Conservation (phyloP, 345 rosid genomes). For the Raphanus raphanistrum region DNA sequence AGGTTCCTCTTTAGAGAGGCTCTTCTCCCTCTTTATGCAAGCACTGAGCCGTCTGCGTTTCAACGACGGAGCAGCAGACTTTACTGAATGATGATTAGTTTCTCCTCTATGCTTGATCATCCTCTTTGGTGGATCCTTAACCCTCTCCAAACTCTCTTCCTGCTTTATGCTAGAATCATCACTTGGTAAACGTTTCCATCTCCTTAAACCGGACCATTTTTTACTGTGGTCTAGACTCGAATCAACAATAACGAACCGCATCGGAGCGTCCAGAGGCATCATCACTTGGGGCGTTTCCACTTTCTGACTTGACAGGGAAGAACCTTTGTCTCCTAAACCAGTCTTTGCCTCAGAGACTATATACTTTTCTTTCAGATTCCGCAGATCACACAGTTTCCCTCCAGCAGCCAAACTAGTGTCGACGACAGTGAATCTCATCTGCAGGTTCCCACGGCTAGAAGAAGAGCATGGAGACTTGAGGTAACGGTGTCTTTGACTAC, state of each 20-base stretch:
- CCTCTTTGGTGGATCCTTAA: slow-evolving; percentile 41
- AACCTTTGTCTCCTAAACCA: slow-evolving; percentile 28
- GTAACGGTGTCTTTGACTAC: slow-evolving; percentile 42
- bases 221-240: slow-evolving; percentile 52
- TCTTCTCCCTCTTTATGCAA: slow-evolving; percentile 48
- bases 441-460: slow-evolving; percentile 35
- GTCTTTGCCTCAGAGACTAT: slow-evolving; percentile 37
- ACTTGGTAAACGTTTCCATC: slow-evolving; percentile 46
- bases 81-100: slow-evolving; percentile 34
- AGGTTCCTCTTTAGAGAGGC: slow-evolving; percentile 29
- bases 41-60: slow-evolving; percentile 59
- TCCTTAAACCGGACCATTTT: slow-evolving; percentile 41
- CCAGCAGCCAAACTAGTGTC: slow-evolving; percentile 56
- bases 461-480: slow-evolving; percentile 57
- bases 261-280: slow-evolving; percentile 27
- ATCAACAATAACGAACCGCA: slow-evolving; percentile 56
- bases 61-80: slow-evolving; percentile 44
- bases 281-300: slow-evolving; percentile 29
- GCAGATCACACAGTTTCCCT: slow-evolving; percentile 50
- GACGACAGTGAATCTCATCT: slow-evolving; percentile 57
- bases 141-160: slow-evolving; percentile 37
- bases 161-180: slow-evolving; percentile 36
- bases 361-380: slow-evolving; percentile 41
- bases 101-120: slow-evolving; percentile 48
- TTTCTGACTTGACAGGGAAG: slow-evolving; percentile 25